phyloP scores from a whole-genome alignment of 2,329 filamentous ascomycete genomes.

The Colletotrichum sp. region DNA sequence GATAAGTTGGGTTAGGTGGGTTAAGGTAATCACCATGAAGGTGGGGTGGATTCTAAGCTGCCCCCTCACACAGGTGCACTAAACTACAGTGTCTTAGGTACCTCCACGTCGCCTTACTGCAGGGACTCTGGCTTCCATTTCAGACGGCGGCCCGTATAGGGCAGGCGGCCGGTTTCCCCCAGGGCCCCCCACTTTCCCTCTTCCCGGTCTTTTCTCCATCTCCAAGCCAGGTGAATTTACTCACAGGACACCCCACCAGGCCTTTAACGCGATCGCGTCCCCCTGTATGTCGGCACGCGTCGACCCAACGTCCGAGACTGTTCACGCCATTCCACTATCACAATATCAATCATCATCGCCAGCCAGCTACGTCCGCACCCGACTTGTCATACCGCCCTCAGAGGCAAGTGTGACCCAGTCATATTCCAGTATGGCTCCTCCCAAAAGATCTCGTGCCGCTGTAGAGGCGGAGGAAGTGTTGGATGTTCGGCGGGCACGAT shows the following conservation, averaged over 20 bases:
- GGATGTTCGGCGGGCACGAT: constrained; percentile 45
- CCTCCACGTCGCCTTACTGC: too few relatives aligned
- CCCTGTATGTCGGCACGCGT: neutral
- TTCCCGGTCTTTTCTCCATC: neutral
- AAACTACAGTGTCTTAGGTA: neutral
- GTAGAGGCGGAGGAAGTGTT: constrained; percentile 36
- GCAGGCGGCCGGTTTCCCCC: neutral
- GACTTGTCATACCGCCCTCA: neutral
- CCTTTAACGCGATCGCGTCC: neutral
- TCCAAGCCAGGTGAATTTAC: neutral
- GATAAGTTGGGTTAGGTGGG: neutral
- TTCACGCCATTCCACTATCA: neutral
- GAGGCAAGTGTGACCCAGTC: neutral
- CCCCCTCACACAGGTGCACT: neutral
- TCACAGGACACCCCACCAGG: neutral
- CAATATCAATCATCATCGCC: neutral
- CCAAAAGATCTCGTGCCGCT: constrained; percentile 48
- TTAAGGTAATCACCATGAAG: neutral
- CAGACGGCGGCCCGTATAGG: neutral
- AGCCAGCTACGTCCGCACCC: neutral
- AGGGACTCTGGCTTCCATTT: neutral
- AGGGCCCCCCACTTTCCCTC: neutral
- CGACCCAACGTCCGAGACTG: neutral
- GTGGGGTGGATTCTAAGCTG: neutral
- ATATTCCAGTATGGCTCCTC: constrained; percentile 29